These are phyloP conservation scores for Arthrobotrys conoides DNA, from an alignment of 2,329 filamentous ascomycete species.

Conservation along the genomic window DNA sequence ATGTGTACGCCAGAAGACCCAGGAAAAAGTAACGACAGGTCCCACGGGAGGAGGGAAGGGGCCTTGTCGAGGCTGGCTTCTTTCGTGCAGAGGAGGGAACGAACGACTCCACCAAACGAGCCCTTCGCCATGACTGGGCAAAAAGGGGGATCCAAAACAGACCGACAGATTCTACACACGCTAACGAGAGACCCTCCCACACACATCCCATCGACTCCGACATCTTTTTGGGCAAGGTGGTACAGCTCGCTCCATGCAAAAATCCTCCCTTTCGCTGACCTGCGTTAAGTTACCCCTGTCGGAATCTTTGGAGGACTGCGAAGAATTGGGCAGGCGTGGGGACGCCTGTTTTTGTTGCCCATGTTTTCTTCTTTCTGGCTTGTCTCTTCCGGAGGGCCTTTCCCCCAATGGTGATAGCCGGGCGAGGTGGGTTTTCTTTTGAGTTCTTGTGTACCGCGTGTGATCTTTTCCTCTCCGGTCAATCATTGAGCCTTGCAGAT, in stretches of 20 bases:
- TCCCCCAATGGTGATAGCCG: conserved; percentile 47
- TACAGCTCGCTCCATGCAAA: conserved; percentile 49
- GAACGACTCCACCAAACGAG: conserved; percentile 49
- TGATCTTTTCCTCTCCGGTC: conserved; percentile 53
- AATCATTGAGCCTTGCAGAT: conserved; percentile 47
- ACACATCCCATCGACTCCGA: conserved; percentile 48
- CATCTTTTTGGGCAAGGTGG: conserved; percentile 54
- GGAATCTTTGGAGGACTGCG: conserved; percentile 56
- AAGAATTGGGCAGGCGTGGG: conserved; percentile 62
- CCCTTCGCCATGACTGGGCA: conserved; percentile 51
- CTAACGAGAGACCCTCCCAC: conserved; percentile 49
- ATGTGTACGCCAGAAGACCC: conserved; percentile 30
- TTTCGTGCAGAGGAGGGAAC: conserved; percentile 39
- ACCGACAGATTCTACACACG: conserved; percentile 56
- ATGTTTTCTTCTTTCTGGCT: conserved; percentile 39
- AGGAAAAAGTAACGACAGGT: conserved; percentile 52
- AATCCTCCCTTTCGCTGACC: conserved; percentile 59
- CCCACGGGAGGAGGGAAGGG: conserved; percentile 61
- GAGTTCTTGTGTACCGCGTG: conserved; percentile 45
- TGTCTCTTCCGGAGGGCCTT: conserved; percentile 31
- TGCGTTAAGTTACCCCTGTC: conserved; percentile 58
- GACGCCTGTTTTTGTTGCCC: conserved; percentile 34
- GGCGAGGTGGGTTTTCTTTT: conserved; percentile 33
- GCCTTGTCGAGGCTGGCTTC: conserved; percentile 58
- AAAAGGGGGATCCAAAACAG: conserved; percentile 62